Base-by-base conservation (phyloP, 768 basidiomycete genomes). In the Suillus ampliporus region DNA sequence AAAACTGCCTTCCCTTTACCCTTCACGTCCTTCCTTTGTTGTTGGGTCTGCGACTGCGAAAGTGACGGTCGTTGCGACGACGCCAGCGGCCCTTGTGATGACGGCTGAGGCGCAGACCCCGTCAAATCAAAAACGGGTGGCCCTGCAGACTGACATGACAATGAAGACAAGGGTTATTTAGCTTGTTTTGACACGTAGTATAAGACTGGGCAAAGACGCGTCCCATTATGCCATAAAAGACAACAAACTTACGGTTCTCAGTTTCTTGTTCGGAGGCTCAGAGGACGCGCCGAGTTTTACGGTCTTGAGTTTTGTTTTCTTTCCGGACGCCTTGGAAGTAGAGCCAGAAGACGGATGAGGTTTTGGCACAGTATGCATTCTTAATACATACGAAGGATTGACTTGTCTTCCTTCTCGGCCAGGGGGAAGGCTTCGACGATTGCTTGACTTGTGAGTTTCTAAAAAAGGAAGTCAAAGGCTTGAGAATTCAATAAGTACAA, bases 81-180 rank as follows among this genome's bases (percentile, higher is more conserved):
- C 3, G 44, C 26, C 9, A 26, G 52, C 2, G 44, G 15, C 28
- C 43, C 65, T 62, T 10, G 70, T 60, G 43, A 48, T 62, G 21
- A 67, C 9, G 43, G 21, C n/a, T 35, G 58, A 21, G 1, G 43
- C 11, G 14, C 70, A 8, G 74, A 63, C 53, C 40, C 37, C 14
- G 66, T 68, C 4, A 70, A 48, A 56, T 72, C 63, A 60, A 76
- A 71, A 17, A 68, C 44, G 1, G 74, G 72, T 4, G 65, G 65
- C 1, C 65, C 68, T 7, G 67, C 21, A 69, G 64, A 75, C 8
- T 21, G 19, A 34, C 5, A 34, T 51, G 28, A 34, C 50, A 51
- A 10, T 26, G 14, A 34, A 48, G 28, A 51, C 21, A 19, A 21
- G n/a, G 34, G n/a, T 46, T 50, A 31, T 59, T 53, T 43, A 61